Evolutionary conservation across 345 rosid genomes (phyloP).

Genomic region (Eucalyptus dawsonii): DNA sequence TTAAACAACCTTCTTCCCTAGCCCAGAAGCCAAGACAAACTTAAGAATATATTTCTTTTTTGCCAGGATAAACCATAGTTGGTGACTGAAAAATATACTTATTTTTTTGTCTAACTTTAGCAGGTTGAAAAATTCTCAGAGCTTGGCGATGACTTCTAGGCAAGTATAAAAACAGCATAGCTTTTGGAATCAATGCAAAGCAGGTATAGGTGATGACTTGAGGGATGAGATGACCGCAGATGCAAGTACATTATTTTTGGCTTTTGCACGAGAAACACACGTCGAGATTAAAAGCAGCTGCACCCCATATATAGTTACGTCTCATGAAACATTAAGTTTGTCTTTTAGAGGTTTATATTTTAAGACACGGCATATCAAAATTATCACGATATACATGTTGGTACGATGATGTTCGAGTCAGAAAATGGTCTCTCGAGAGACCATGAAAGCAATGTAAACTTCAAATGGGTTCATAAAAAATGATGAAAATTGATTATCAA

Average conservation of each 20-base stretch:
- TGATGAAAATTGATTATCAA: neutral
- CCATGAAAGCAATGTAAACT: neutral
- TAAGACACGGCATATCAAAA: rapidly evolving
- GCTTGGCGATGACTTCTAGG: neutral
- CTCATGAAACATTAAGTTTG: too few species aligned
- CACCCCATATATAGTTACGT: neutral
- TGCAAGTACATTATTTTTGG: neutral
- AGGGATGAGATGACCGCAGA: neutral
- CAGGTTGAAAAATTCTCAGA: neutral
- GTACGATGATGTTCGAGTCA: neutral
- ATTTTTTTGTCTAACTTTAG: neutral
- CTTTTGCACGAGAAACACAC: neutral
- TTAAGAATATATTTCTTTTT: neutral
- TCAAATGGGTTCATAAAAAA: neutral
- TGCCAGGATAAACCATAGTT: neutral
- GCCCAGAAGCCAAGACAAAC: neutral
- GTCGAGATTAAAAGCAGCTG: neutral
- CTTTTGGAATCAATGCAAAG: neutral
- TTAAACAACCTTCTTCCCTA: neutral
- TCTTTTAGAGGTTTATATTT: neutral
- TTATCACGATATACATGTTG: neutral
- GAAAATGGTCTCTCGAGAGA: neutral
- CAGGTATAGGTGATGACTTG: neutral
- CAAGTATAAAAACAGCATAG: neutral
- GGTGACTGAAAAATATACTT: neutral